Percentiles rank a stretch among this genome's conserved stretches.
Conservation (phyloP, 208 protist genomes). For the Wallacemonas collosoma region DNA sequence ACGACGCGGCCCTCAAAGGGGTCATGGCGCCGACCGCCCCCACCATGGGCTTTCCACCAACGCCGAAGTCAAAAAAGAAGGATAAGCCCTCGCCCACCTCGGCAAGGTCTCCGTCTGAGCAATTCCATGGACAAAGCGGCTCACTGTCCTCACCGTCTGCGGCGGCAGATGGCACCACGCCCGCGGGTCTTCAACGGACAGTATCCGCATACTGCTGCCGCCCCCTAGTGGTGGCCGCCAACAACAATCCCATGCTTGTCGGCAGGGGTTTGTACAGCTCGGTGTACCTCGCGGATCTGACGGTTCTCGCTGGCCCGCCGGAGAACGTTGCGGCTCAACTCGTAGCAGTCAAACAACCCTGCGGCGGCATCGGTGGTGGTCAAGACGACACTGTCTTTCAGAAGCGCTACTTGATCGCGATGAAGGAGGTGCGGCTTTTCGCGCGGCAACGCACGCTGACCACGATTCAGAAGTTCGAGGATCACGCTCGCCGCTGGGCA, state of each 20-base stretch:
- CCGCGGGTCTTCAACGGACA: not conserved
- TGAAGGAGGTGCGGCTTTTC: constrained; percentile 55
- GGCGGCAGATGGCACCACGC: too few relatives aligned
- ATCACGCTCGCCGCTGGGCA: constrained; percentile 52
- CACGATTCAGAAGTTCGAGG: constrained; percentile 37
- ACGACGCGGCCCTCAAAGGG: constrained; percentile 25
- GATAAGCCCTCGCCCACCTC: not conserved
- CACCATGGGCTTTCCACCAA: constrained; percentile 15
- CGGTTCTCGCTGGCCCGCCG: constrained; percentile 30
- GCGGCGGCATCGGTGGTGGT: not conserved
- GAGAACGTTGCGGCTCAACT: constrained; percentile 11
- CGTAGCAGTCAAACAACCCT: not conserved
- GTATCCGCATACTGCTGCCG: constrained; percentile 39
- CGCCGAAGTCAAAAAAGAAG: not conserved
- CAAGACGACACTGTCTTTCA: not conserved
- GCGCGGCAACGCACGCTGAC: constrained; percentile 19
- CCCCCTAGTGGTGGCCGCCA: constrained; percentile 23
- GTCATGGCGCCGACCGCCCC: constrained; percentile 20
- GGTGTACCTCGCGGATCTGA: constrained; percentile 57
- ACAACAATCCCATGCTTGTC: constrained; percentile 20
- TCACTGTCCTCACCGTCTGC: too few relatives aligned
- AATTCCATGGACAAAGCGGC: not conserved
- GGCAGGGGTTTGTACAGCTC: constrained; percentile 51
- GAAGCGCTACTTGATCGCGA: constrained; percentile 60
- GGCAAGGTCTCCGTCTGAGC: not conserved